phyloP scores from a whole-genome alignment of 2,329 filamentous ascomycete genomes.

The Helotiales sp. region DNA sequence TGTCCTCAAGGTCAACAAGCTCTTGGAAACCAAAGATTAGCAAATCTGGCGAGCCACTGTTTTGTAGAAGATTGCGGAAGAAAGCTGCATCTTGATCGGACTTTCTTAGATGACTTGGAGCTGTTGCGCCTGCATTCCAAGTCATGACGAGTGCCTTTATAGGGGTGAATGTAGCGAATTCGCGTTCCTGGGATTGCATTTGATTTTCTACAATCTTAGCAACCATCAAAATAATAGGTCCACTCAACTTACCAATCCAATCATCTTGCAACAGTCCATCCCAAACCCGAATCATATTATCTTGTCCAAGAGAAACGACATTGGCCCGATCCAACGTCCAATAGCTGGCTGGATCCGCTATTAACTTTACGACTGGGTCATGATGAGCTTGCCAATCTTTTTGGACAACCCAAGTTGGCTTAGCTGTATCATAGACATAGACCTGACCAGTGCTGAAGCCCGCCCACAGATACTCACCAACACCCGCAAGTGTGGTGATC shows the following conservation, averaged over 20 bases:
- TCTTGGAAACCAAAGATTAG: slow-evolving; percentile 97
- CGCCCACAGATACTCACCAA: slow-evolving; percentile 86
- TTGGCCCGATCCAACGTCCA: slow-evolving; percentile 86
- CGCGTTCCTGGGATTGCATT: slow-evolving; percentile 82
- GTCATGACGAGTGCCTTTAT: slow-evolving; percentile 82
- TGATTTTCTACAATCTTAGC: slow-evolving; percentile 62
- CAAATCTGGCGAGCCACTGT: slow-evolving; percentile 83
- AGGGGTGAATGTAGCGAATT: slow-evolving; percentile 86
- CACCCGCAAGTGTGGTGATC: slow-evolving; percentile 84
- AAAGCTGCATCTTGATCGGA: slow-evolving; percentile 74
- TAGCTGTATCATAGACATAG: slow-evolving; percentile 85
- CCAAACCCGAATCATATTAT: slow-evolving; percentile 85
- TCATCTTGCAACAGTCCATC: slow-evolving; percentile 93
- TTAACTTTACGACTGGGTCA: slow-evolving; percentile 77
- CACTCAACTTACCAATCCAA: slow-evolving; percentile 71
- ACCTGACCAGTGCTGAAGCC: slow-evolving; percentile 94
- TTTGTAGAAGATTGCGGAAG: slow-evolving; percentile 77
- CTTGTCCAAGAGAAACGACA: slow-evolving; percentile 83
- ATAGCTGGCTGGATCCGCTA: slow-evolving; percentile 79
- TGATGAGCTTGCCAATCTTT: slow-evolving; percentile 97
- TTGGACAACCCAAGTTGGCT: slow-evolving; percentile 84
- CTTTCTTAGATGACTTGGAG: slow-evolving; percentile 71
- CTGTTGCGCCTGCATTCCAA: slow-evolving; percentile 97
- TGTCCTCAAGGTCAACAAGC: slow-evolving; percentile 96
- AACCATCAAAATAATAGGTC: background rate